These are phyloP conservation scores for Cylindrotheca fusiformis DNA, from an alignment of 108 stramenopile genomes.

Conservation along the genomic window DNA sequence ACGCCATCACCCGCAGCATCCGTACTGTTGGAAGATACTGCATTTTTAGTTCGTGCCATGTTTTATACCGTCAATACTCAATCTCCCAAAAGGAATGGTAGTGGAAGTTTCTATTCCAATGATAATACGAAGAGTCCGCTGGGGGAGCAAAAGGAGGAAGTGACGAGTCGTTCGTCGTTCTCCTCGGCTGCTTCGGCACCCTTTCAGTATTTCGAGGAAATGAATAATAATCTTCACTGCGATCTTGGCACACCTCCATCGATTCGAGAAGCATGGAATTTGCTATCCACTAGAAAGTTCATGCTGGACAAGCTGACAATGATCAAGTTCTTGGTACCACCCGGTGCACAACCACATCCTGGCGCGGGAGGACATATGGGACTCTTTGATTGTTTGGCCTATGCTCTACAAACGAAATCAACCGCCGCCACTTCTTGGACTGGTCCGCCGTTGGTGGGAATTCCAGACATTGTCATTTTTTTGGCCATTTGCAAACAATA, in stretches of 20 bases:
- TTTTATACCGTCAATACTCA: conserved; percentile 23
- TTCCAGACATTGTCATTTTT: conserved; percentile 73
- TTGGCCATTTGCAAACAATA: conserved; percentile 71
- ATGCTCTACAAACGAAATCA: conserved; percentile 50
- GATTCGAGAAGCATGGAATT: conserved; percentile 50
- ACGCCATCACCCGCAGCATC: conserved; percentile 4
- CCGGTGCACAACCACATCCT: conserved; percentile 54
- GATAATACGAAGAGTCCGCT: background rate
- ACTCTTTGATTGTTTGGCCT: conserved; percentile 75
- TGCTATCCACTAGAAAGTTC: conserved; percentile 29
- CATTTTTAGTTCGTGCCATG: conserved; percentile 30
- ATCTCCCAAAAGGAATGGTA: background rate
- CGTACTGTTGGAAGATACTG: conserved; percentile 13
- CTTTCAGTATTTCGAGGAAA: background rate
- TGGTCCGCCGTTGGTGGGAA: conserved; percentile 29
- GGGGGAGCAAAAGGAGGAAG: background rate
- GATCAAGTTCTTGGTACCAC: conserved; percentile 56
- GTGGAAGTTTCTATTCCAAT: background rate
- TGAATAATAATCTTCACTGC: background rate
- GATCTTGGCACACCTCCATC: conserved; percentile 25
- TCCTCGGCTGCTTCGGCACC: background rate
- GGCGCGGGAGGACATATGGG: conserved; percentile 81
- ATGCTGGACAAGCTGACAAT: conserved; percentile 68
- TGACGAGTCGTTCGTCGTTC: background rate
- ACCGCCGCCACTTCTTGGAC: conserved; percentile 8